Evolutionary conservation across 306 rosid genomes (phyloP), one percentile per base, ranked within the genome.

Genomic region (Cercis canadensis): DNA sequence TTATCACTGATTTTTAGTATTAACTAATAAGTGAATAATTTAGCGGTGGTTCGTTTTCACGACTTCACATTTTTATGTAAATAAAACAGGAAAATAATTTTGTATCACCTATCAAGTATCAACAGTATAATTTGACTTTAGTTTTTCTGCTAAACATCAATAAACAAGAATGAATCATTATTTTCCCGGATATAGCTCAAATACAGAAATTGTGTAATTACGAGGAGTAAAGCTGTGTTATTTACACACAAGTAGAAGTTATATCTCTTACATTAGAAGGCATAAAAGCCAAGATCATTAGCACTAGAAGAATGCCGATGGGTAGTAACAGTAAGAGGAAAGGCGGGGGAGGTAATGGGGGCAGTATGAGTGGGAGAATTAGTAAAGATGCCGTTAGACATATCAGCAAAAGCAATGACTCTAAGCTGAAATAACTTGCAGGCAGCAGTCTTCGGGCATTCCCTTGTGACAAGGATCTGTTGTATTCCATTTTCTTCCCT

Each of bases 321-420:
- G 90, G 86, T 63, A 86, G 82, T 37, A 86, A 67, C 6, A 86
- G 76, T 54, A 86, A 54, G 85, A 86, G 65, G 59, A 83, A 71
- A 0, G 87, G 87, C 7, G 90, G 90, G 2, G 90, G 86, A 11
- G 87, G 90, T 40, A 86, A 55, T 4, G 90, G 90, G 4, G 90
- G 90, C 34, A 86, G 85, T 24, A 86, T 61, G 80, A 86, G 73
- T 8, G 90, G 90, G 14, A 86, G 90, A 31, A 86, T 75, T 51
- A 86, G 70, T 55, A 86, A 65, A 9, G 90, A 80, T 1, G 75
- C 84, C 0, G 90, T 70, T 7, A 86, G 77, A 45, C 87, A 86
- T 2, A 83, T 2, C 0, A 86, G 82, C 39, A 82, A 69, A 16
- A 75, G 85, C 73, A 86, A 44, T 2, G 87, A 80, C 77, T 83